Percentiles rank a stretch among this genome's conserved stretches.
Evolutionary conservation across 805 yeast genomes (phyloP).

Genomic region (Wickerhamomyces mucosus): DNA sequence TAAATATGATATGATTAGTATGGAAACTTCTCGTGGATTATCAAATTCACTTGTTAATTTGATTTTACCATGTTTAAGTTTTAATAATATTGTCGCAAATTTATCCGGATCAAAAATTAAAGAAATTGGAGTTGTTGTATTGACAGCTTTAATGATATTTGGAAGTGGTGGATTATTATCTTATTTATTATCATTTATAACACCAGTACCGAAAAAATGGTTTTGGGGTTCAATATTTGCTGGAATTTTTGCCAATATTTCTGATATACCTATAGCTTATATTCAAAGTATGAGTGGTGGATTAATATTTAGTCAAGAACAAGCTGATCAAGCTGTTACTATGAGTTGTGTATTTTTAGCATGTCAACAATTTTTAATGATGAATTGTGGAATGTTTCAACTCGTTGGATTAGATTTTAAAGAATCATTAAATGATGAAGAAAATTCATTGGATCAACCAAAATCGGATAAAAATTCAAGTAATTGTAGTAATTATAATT

Average conservation of each 20-base stretch:
- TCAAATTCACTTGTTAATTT: conserved; percentile 42
- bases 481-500: not conserved
- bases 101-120: conserved; percentile 43
- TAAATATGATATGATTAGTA: conserved; percentile 28
- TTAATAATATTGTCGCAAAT: conserved; percentile 42
- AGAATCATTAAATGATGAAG: conserved; percentile 2
- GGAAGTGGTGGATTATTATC: conserved; percentile 33
- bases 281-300: conserved; percentile 36
- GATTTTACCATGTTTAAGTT: conserved; percentile 44
- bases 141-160: conserved; percentile 22
- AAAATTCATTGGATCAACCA: not conserved
- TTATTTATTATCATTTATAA: conserved; percentile 22
- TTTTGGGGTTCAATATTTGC: conserved; percentile 38
- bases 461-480: not conserved
- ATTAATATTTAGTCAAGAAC: conserved; percentile 26
- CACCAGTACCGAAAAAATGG: conserved; percentile 40
- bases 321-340: conserved; percentile 40
- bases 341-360: conserved; percentile 5
- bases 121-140: conserved; percentile 35
- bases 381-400: conserved; percentile 53
- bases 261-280: conserved; percentile 46
- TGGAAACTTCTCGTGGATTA: conserved; percentile 42
- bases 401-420: conserved; percentile 68
- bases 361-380: not conserved
- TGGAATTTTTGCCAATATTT: conserved; percentile 40